Evolutionary conservation across 2,329 filamentous ascomycete genomes (phyloP).

Genomic region (Magnaporthiopsis poae): DNA sequence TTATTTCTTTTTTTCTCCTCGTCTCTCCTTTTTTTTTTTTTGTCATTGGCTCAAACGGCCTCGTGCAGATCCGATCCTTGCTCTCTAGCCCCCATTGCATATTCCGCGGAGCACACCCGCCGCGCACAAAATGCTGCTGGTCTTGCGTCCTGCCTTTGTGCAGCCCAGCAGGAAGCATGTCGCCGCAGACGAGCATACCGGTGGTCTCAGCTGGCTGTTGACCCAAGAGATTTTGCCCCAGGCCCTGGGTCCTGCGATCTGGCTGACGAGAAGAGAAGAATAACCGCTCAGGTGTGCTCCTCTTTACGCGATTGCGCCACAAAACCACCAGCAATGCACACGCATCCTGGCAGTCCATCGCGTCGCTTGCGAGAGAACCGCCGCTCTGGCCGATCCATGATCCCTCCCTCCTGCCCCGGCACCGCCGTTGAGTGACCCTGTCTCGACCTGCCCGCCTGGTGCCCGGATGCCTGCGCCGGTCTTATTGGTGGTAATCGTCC

Average conservation of each 20-base stretch:
- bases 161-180: neutral
- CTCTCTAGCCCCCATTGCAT: neutral
- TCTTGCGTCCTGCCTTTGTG: neutral
- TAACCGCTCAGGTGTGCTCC: slow-evolving; percentile 25
- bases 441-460: slow-evolving; percentile 16
- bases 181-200: neutral
- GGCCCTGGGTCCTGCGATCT: neutral
- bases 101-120: neutral
- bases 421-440: slow-evolving; percentile 15
- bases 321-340: neutral
- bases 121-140: neutral
- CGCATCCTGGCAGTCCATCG: neutral
- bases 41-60: neutral
- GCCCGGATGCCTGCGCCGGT: slow-evolving; percentile 19
- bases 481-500: slow-evolving; percentile 15
- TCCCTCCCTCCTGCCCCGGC: slow-evolving; percentile 4
- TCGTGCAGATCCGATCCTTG: neutral
- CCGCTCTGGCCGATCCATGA: neutral
- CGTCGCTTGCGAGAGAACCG: neutral
- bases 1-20: neutral
- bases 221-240: neutral
- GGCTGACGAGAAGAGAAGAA: slow-evolving; percentile 28
- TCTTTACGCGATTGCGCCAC: slow-evolving; percentile 19
- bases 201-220: neutral
- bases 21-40: neutral